A percentile compares a stretch with the other conserved stretches of the same genome.
Evolutionary conservation across 1,284 basidiomycete genomes (phyloP).

Genomic region (Hymenochaete sp.): DNA sequence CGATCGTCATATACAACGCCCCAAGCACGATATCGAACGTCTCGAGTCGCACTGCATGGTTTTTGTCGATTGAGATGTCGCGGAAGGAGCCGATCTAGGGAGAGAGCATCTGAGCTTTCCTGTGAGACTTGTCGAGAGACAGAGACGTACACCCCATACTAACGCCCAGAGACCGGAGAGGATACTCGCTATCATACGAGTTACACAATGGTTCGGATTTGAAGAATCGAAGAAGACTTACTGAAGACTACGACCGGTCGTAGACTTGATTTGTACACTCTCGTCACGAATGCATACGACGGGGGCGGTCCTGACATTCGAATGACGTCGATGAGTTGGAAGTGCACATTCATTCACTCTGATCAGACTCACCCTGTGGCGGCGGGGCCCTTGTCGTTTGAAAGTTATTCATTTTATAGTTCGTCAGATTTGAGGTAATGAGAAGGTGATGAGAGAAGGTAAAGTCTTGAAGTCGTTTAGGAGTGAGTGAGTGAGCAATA

Average conservation of each 20-base stretch:
- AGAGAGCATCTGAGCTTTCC: neutral
- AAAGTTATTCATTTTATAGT: too few relatives aligned
- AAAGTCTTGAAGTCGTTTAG: too few relatives aligned
- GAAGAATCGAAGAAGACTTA: conserved; percentile 30
- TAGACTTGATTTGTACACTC: conserved; percentile 45
- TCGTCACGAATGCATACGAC: conserved; percentile 48
- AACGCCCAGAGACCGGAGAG: conserved; percentile 50
- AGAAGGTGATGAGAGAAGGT: too few relatives aligned
- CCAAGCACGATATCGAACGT: conserved; percentile 55
- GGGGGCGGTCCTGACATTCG: conserved; percentile 39
- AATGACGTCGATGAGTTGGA: neutral
- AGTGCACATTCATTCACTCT: neutral
- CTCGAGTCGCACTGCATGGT: conserved; percentile 44
- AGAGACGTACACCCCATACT: conserved; percentile 39
- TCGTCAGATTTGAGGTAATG: too few relatives aligned
- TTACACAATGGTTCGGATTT: too few relatives aligned
- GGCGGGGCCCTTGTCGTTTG: conserved; percentile 14
- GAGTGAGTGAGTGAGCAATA: too few relatives aligned
- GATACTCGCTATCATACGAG: conserved; percentile 41
- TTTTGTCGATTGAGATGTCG: conserved; percentile 39
- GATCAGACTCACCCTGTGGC: conserved; percentile 14
- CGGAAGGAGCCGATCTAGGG: conserved; percentile 51
- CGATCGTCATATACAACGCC: conserved; percentile 41
- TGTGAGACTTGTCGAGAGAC: conserved; percentile 11
- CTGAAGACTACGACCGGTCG: conserved; percentile 49